Percentiles rank a stretch among this genome's conserved stretches.
Evolutionary conservation across 2,329 filamentous ascomycete genomes (phyloP).

Genomic region (Cladorrhinum sp.): DNA sequence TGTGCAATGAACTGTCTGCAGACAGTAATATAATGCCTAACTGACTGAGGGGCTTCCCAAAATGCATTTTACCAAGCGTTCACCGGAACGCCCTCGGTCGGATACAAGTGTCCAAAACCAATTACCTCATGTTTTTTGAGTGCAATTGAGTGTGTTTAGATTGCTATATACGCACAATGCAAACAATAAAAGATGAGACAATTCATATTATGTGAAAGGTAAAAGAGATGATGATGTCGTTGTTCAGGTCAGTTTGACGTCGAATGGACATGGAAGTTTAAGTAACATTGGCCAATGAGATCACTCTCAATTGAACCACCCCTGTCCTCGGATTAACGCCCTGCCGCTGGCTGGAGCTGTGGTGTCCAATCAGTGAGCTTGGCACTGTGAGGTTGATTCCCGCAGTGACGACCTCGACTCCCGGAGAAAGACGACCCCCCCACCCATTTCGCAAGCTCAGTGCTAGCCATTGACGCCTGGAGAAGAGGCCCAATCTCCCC

Average conservation of each 20-base stretch:
- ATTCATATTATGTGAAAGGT: background rate
- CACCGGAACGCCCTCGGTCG: no score
- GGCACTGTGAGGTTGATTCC: constrained; percentile 1
- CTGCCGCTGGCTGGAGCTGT: constrained; percentile 6
- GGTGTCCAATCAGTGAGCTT: constrained; percentile 16
- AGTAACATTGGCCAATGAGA: constrained; percentile 6
- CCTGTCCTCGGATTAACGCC: constrained; percentile 16
- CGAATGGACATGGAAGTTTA: background rate
- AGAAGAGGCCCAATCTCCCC: constrained; percentile 30
- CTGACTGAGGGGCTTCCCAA: no score
- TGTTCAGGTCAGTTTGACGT: background rate
- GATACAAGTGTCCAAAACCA: no score
- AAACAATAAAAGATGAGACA: background rate
- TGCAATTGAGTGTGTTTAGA: no score
- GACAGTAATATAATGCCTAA: no score
- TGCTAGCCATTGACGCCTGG: constrained; percentile 32
- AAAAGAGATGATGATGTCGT: background rate
- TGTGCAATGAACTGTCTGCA: no score
- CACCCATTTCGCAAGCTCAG: constrained; percentile 21
- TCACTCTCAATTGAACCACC: constrained; percentile 1
- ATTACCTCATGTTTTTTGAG: no score
- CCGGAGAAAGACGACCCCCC: constrained; percentile 16
- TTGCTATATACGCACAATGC: background rate
- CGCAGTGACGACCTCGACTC: constrained; percentile 21
- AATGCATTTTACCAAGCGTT: no score